A percentile compares a stretch with the other conserved stretches of the same genome.
phyloP scores from a whole-genome alignment of 2,329 filamentous ascomycete species.

The Trichophaea hybrida region DNA sequence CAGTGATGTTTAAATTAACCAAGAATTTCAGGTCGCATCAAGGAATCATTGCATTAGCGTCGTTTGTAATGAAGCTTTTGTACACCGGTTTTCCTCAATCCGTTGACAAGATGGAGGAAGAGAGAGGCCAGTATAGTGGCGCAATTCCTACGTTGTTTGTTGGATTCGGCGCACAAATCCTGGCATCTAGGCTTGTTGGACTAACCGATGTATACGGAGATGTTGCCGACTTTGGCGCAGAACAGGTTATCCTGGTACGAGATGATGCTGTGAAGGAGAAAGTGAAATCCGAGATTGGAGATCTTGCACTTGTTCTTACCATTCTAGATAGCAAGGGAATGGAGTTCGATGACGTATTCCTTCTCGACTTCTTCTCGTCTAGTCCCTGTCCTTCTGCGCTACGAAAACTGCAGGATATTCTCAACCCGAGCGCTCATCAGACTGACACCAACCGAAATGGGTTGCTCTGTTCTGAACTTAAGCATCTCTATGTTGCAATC shows the following conservation, averaged over 20 bases:
- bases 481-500: slow-evolving; percentile 29
- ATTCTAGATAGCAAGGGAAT: slow-evolving; percentile 31
- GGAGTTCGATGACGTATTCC: slow-evolving; percentile 29
- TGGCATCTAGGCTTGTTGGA: slow-evolving; percentile 25
- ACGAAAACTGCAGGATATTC: not conserved
- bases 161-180: slow-evolving; percentile 15
- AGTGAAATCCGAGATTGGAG: slow-evolving; percentile 25
- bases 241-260: slow-evolving; percentile 30
- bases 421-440: not conserved
- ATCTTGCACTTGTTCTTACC: slow-evolving; percentile 28
- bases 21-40: slow-evolving; percentile 31
- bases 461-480: slow-evolving; percentile 19
- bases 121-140: slow-evolving; percentile 27
- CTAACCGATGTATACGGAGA: slow-evolving; percentile 19
- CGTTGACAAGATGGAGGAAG: slow-evolving; percentile 28
- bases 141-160: slow-evolving; percentile 23
- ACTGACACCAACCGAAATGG: not conserved
- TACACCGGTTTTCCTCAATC: slow-evolving; percentile 29
- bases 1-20: slow-evolving; percentile 27
- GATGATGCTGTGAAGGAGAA: slow-evolving; percentile 27
- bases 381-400: not conserved
- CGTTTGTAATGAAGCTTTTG: slow-evolving; percentile 28
- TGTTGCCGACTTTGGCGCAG: slow-evolving; percentile 29
- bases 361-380: slow-evolving; percentile 22
- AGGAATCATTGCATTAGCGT: slow-evolving; percentile 29